These are phyloP conservation scores for Vitis vinifera DNA, from an alignment of 164 flowering plant genomes.

Conservation along the genomic window DNA sequence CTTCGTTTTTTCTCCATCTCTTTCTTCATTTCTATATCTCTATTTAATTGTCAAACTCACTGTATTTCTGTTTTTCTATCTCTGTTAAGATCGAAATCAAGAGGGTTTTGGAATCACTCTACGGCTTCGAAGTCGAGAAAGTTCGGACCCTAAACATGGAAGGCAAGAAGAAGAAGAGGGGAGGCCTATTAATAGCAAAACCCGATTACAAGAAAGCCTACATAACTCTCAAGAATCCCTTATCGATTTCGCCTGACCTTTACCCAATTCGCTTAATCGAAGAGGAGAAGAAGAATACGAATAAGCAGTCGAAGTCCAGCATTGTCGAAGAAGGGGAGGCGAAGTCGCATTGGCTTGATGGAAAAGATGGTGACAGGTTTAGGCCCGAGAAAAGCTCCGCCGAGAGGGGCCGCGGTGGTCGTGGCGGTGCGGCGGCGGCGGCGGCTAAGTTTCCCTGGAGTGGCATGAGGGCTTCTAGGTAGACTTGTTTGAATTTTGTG, in stretches of 20 bases:
- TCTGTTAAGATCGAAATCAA: slow-evolving; percentile 65
- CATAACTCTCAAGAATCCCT: slow-evolving; percentile 54
- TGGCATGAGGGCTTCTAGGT: slow-evolving; percentile 43
- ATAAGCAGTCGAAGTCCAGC: slow-evolving; percentile 42
- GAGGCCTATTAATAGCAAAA: slow-evolving; percentile 62
- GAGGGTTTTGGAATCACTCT: slow-evolving; percentile 78
- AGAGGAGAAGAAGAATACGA: slow-evolving; percentile 50
- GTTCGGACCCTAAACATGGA: slow-evolving; percentile 85
- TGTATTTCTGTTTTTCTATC: neutral
- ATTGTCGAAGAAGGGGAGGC: slow-evolving; percentile 44
- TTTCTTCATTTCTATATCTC: neutral
- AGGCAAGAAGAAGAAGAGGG: slow-evolving; percentile 86
- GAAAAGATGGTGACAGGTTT: slow-evolving; percentile 15
- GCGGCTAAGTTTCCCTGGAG: slow-evolving; percentile 25
- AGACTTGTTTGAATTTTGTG: slow-evolving; percentile 5
- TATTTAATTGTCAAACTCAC: no score
- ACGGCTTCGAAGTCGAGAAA: slow-evolving; percentile 77
- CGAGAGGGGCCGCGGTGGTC: slow-evolving; percentile 1
- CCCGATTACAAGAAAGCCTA: slow-evolving; percentile 89
- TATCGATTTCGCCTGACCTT: slow-evolving; percentile 59
- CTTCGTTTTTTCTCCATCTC: neutral
- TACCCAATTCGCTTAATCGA: slow-evolving; percentile 55
- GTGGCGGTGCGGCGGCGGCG: slow-evolving; percentile 2
- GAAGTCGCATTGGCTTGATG: slow-evolving; percentile 69
- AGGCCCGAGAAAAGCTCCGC: slow-evolving; percentile 15